Evolutionary conservation across 2,329 filamentous ascomycete species (phyloP), one percentile per base, ranked within the genome.

Genomic region (Alternaria sp.): DNA sequence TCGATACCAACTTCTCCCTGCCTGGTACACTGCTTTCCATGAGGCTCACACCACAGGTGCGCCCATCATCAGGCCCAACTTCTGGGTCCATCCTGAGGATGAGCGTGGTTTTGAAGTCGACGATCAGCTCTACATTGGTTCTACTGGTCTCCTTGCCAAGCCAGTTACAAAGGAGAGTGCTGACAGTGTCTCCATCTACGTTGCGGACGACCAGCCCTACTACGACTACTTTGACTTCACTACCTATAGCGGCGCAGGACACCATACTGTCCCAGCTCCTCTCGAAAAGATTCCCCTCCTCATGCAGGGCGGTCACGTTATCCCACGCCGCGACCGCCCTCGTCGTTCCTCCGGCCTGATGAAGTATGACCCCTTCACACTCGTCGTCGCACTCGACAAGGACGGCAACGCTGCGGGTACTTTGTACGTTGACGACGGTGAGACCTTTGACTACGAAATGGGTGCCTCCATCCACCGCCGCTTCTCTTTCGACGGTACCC

Each of bases 1-100:
- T 40, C 88, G 95, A 50, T 99, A 99, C 79, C 88, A 90, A 63
- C 84, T 99, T 34, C 85, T 99, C 39, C 95, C 95, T 28, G 88
- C 91, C 1, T 98, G 93, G 93, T 99, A 99, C 78, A 98, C 94
- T 1, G 93, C 94, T 8, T 99, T 99, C 83, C 92, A 94, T 73
- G 88, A 96, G 72, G 92, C 95, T 11, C 90, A 91, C 68, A 84
- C 88, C 14, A 88, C 91, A 46, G 94, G 93, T 39, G 90, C 88
- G 54, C 95, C 95, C 0, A 94, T 99, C 68, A 83, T 99, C 54
- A 87, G 92, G 51, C 94, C 95, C 9, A 93, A 98, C 80, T 96
- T 93, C 80, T 98, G 94, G 81, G 90, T 92, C 2, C 92, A 97
- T 72, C 95, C 95, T 0, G 82, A 85, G 0, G 93, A 96, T 66